These are phyloP conservation scores for Urostyla sp. DNA, from an alignment of 73 alveolate species.

Conservation along the genomic window DNA sequence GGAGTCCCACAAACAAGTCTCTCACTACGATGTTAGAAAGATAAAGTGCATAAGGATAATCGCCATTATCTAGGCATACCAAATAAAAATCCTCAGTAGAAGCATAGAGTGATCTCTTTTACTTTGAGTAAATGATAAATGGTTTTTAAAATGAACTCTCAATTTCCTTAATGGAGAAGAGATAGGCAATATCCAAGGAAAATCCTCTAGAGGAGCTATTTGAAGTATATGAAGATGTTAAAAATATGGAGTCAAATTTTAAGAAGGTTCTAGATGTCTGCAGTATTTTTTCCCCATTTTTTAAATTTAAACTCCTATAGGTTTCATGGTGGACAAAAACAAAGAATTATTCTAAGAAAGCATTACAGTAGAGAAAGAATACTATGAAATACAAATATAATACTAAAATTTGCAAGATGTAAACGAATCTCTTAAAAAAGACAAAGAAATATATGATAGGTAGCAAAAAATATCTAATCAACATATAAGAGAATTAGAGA, in stretches of 20 bases:
- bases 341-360: slow-evolving; percentile 19
- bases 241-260: slow-evolving; percentile 13
- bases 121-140: slow-evolving; percentile 16
- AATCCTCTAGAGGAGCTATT: slow-evolving; percentile 29
- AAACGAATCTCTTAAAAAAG: slow-evolving; percentile 5
- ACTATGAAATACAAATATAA: not conserved
- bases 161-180: not conserved
- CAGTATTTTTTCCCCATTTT: slow-evolving; percentile 22
- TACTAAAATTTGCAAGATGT: slow-evolving; percentile 1
- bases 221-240: slow-evolving; percentile 15
- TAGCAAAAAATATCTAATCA: not conserved
- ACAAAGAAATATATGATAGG: not conserved
- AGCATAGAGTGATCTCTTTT: no score
- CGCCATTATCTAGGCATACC: no score
- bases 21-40: no score
- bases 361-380: not conserved
- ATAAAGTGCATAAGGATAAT: no score
- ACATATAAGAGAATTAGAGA: slow-evolving; percentile 1
- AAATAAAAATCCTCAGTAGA: no score
- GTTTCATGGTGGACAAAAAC: slow-evolving; percentile 33
- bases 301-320: not conserved
- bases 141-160: slow-evolving; percentile 18
- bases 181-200: not conserved
- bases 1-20: no score
- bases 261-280: slow-evolving; percentile 20